These are phyloP conservation scores for Coemansia sp. DNA, from an alignment of 192 early-diverging fungal species.

Conservation along the genomic window DNA sequence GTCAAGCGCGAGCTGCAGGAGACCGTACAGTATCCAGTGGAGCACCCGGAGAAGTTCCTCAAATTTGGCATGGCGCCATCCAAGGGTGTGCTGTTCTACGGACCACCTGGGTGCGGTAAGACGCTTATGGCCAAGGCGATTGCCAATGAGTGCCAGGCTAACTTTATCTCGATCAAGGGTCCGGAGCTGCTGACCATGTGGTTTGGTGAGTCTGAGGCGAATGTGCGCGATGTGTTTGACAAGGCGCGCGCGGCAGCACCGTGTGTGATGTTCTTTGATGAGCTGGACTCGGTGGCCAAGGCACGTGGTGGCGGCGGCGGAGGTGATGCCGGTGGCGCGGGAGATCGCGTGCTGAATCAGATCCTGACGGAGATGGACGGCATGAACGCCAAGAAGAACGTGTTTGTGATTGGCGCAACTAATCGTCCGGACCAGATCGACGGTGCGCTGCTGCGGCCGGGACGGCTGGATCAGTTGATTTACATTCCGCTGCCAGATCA, in stretches of 20 bases:
- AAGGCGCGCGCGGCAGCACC: conserved; percentile 96
- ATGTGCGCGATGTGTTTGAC: conserved; percentile 99
- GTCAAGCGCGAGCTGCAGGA: conserved; percentile 98
- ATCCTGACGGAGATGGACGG: conserved; percentile 99
- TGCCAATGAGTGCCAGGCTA: conserved; percentile 99
- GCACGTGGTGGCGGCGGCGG: conserved; percentile 70
- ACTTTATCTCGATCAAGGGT: conserved; percentile 99
- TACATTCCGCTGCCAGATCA: conserved; percentile 96
- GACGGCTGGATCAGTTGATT: conserved; percentile 97
- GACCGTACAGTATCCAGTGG: conserved; percentile 98
- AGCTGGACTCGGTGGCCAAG: conserved; percentile 97
- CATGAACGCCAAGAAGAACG: conserved; percentile 99
- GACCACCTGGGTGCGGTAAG: conserved; percentile 98
- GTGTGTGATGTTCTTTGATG: conserved; percentile 99
- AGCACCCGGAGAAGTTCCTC: conserved; percentile 98
- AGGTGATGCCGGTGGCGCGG: conserved; percentile 90
- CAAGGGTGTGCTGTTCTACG: conserved; percentile 98
- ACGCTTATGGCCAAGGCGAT: conserved; percentile 98
- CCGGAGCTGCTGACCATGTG: conserved; percentile 99
- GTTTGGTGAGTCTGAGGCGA: conserved; percentile 99
- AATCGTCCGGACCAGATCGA: conserved; percentile 99
- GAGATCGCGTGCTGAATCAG: conserved; percentile 98
- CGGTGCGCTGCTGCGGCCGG: conserved; percentile 93
- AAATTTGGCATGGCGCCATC: conserved; percentile 95
- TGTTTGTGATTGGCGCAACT: conserved; percentile 99